Evolutionary conservation across 176 grass and related monocot species (phyloP).

Genomic region (Musa acuminata): DNA sequence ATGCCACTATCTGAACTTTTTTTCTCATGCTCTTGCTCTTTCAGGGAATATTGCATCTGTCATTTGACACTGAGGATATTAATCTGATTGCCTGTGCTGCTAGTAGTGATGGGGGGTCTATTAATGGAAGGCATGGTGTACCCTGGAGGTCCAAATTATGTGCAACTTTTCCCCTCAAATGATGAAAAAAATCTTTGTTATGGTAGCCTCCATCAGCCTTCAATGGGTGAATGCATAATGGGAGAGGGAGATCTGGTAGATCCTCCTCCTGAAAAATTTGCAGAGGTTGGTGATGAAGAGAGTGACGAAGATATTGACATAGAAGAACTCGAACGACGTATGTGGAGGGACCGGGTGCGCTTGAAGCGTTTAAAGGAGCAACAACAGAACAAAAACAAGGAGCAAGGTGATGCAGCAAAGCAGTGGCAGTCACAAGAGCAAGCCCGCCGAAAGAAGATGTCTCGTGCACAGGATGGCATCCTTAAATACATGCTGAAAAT

Average conservation of each 20-base stretch:
- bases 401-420: conserved; percentile 37
- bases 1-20: neutral
- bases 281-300: conserved; percentile 52
- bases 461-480: conserved; percentile 91
- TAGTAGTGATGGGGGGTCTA: conserved; percentile 15
- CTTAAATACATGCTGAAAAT: conserved; percentile 99
- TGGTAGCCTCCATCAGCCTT: conserved; percentile 32
- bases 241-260: conserved; percentile 58
- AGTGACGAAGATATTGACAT: conserved; percentile 78
- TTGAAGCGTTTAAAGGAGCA: conserved; percentile 81
- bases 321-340: conserved; percentile 86
- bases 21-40: conserved; percentile 8
- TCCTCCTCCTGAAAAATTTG: conserved; percentile 51
- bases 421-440: conserved; percentile 79
- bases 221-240: conserved; percentile 51
- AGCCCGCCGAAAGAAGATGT: conserved; percentile 98
- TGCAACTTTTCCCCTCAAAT: conserved; percentile 10
- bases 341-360: conserved; percentile 83
- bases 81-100: neutral
- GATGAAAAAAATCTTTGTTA: conserved; percentile 34
- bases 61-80: neutral
- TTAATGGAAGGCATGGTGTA: conserved; percentile 19
- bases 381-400: conserved; percentile 69
- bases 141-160: neutral
- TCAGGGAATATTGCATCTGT: neutral